Evolutionary conservation across 306 rosid species (phyloP), one percentile per base, ranked within the genome.

Genomic region (Lupinus albus): DNA sequence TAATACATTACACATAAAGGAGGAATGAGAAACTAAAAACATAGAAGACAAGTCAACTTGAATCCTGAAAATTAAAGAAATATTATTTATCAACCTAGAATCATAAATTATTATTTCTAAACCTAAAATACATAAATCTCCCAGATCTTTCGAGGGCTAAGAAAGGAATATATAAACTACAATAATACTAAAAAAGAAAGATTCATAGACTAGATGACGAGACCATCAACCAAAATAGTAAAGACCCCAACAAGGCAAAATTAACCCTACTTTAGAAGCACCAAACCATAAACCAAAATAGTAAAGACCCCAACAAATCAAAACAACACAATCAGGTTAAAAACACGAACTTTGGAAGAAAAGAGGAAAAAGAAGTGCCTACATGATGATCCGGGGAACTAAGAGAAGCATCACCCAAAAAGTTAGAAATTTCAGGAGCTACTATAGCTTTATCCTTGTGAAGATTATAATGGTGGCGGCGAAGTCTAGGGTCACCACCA

Each of bases 321-420:
- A n/a, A 68, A 21, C 6, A 53, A 58, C 4, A 4, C 69, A 61
- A 52, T 48, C 38, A 11, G 66, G 63, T 39, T 36, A 11, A 73
- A 18, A 49, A 60, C 0, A 45, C 32, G 39, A 64, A 17, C 10
- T 21, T 5, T 10, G 8, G 16, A 12, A 35, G 32, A 21, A 44
- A 8, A 45, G 16, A 4, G 48, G 48, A 12, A 11, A 11, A 11
- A 9, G 4, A 62, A 50, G 18, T 12, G 30, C 4, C 16, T 53
- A 91, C 98, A 87, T 86, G 38, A 33, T 33, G 97, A 17, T 86
- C 91, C 73, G 96, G 89, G 61, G 96, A 92, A 63, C 74, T 83
- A 28, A 87, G 85, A 73, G 82, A 86, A 67, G 90, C 86, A 79
- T 87, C 91, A 16, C 73, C 84, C 11, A 85, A 66, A 36, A 84